These are phyloP conservation scores for Herpotrichia juniperi DNA, from an alignment of 2,329 filamentous ascomycete species.

Conservation along the genomic window DNA sequence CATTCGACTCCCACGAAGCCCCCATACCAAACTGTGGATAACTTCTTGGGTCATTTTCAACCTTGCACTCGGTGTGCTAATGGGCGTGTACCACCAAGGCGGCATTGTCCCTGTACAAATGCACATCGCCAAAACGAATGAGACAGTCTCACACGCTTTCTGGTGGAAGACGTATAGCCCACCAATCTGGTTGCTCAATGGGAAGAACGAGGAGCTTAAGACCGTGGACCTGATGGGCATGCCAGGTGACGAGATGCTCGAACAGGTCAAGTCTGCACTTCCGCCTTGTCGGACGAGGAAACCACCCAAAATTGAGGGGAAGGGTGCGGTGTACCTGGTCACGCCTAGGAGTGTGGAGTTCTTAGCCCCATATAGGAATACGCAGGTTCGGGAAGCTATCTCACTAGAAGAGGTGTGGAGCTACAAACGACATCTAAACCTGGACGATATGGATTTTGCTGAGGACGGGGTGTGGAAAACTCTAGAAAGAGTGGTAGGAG, in stretches of 20 bases:
- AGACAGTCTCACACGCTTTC: conserved; percentile 68
- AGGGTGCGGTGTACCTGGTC: conserved; percentile 65
- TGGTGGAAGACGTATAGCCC: conserved; percentile 92
- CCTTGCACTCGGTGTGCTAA: conserved; percentile 68
- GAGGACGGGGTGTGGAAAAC: conserved; percentile 78
- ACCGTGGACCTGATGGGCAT: conserved; percentile 79
- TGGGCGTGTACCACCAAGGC: conserved; percentile 84
- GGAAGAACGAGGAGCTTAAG: conserved; percentile 72
- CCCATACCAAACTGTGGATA: conserved; percentile 56
- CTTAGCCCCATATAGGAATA: conserved; percentile 61
- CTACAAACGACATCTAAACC: conserved; percentile 70
- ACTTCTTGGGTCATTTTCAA: conserved; percentile 74
- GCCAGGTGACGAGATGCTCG: conserved; percentile 64
- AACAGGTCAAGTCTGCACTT: conserved; percentile 63
- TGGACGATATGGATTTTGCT: conserved; percentile 81
- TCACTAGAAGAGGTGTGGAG: conserved; percentile 74
- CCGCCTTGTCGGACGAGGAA: conserved; percentile 48
- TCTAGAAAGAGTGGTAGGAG: conserved; percentile 66
- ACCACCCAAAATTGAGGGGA: conserved; percentile 52
- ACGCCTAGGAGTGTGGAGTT: conserved; percentile 75
- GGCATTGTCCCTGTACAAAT: conserved; percentile 78
- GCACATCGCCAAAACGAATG: conserved; percentile 72
- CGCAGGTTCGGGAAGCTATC: conserved; percentile 50
- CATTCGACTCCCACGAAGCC: conserved; percentile 67
- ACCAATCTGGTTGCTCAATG: conserved; percentile 79